These are phyloP conservation scores for Alloteropsis semialata DNA, from an alignment of 176 grass and related monocot species.

Conservation along the genomic window DNA sequence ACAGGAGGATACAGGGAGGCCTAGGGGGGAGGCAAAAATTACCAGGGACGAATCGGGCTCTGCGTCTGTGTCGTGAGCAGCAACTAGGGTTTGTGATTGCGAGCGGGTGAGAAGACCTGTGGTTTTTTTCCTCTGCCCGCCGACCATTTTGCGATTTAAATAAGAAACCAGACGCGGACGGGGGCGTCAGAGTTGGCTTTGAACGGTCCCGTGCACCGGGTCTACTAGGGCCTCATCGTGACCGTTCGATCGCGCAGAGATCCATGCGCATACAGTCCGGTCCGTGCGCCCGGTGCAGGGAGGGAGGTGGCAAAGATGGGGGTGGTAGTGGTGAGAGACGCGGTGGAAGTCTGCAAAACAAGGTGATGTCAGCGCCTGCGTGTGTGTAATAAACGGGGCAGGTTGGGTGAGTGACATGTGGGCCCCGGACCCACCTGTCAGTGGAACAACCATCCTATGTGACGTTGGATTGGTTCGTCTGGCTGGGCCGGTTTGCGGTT, in stretches of 20 bases:
- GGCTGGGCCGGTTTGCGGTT: too few relatives aligned
- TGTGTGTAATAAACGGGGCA: not conserved
- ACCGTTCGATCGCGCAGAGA: not conserved
- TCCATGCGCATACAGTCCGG: not conserved
- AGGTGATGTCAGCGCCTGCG: not conserved
- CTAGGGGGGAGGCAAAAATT: not conserved
- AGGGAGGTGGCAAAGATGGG: not conserved
- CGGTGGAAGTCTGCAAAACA: not conserved
- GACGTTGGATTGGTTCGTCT: not conserved
- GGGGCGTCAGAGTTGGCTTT: not conserved
- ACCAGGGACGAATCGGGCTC: slow-evolving; percentile 10
- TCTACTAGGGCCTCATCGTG: not conserved
- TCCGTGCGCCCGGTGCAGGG: not conserved
- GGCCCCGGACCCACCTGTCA: not conserved
- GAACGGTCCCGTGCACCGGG: not conserved
- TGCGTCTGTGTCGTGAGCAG: not conserved
- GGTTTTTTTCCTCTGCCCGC: slow-evolving; percentile 14
- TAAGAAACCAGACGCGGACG: not conserved
- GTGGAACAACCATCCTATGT: not conserved
- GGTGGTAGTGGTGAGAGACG: not conserved
- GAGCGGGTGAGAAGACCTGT: not conserved
- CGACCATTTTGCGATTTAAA: slow-evolving; percentile 32
- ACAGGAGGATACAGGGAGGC: not conserved
- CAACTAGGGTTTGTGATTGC: slow-evolving; percentile 29
- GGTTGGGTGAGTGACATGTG: not conserved